These are phyloP conservation scores for Sistotremastrum suecicum DNA, from an alignment of 768 basidiomycete genomes.

Conservation along the genomic window DNA sequence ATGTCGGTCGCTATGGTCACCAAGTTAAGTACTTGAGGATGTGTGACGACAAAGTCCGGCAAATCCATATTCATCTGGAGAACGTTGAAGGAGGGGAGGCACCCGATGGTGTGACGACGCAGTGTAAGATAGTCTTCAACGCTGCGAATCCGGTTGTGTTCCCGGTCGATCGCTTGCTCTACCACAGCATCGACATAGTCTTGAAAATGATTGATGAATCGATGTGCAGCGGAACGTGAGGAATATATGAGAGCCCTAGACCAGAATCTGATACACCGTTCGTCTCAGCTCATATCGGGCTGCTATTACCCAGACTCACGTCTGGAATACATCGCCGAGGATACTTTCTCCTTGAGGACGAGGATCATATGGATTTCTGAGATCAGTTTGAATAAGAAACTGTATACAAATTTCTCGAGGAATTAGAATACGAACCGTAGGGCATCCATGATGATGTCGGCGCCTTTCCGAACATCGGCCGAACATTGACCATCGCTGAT, in stretches of 20 bases:
- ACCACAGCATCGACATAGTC: conserved; percentile 24
- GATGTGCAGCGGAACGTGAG: conserved; percentile 12
- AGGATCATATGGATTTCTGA: conserved; percentile 18
- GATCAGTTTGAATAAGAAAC: too few relatives aligned
- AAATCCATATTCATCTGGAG: conserved; percentile 23
- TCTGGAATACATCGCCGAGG: conserved; percentile 24
- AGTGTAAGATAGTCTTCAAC: conserved; percentile 26
- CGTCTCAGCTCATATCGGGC: too few relatives aligned
- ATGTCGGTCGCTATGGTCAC: conserved; percentile 17
- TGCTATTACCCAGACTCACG: conserved; percentile 19
- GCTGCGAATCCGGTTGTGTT: conserved; percentile 17
- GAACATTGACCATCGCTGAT: conserved; percentile 28
- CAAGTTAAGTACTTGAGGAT: conserved; percentile 24
- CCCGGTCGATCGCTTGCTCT: conserved; percentile 28
- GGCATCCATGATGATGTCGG: conserved; percentile 25
- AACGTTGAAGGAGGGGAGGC: conserved; percentile 25
- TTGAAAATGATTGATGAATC: conserved; percentile 24
- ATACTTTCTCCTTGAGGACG: conserved; percentile 24
- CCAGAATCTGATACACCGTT: conserved; percentile 20
- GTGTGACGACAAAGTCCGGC: conserved; percentile 26
- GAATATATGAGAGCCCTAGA: conserved; percentile 13
- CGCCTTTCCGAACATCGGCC: conserved; percentile 16
- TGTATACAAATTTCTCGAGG: too few relatives aligned
- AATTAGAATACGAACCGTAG: conserved; percentile 6
- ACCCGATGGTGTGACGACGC: conserved; percentile 27